phyloP scores from a whole-genome alignment of 352 stramenopile genomes.

The Phytophthora litchii region DNA sequence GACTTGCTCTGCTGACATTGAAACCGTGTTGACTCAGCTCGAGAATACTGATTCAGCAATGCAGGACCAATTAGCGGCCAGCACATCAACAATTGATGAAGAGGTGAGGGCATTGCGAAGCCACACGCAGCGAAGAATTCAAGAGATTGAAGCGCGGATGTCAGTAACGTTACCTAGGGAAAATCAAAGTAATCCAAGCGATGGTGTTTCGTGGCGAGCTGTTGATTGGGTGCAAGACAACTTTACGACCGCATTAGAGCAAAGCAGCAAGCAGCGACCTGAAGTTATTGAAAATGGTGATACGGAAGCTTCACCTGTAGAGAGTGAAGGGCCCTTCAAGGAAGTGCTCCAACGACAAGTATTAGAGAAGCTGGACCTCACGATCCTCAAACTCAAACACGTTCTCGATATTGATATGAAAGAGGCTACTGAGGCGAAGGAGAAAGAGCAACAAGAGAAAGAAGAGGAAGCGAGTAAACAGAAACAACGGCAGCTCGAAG shows the following conservation, averaged over 20 bases:
- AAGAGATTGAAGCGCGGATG: constrained; percentile 44
- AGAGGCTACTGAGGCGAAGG: constrained; percentile 44
- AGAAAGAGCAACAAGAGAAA: constrained; percentile 17
- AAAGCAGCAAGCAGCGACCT: not conserved
- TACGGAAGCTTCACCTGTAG: not conserved
- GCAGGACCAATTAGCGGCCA: not conserved
- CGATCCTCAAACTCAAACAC: constrained; percentile 68
- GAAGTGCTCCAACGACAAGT: constrained; percentile 53
- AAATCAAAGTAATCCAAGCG: not conserved
- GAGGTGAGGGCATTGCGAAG: constrained; percentile 31
- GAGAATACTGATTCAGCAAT: constrained; percentile 23
- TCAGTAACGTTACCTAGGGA: not conserved
- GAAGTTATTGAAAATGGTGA: not conserved
- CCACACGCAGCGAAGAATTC: constrained; percentile 26
- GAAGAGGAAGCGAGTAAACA: constrained; percentile 18
- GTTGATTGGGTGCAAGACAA: constrained; percentile 35
- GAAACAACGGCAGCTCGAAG: constrained; percentile 26
- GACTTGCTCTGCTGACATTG: constrained; percentile 46
- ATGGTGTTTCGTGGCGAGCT: constrained; percentile 17
- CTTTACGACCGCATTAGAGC: constrained; percentile 7
- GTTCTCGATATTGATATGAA: constrained; percentile 57
- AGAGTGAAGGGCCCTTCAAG: constrained; percentile 23
- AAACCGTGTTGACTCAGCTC: constrained; percentile 47
- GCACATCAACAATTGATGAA: constrained; percentile 3
- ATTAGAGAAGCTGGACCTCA: constrained; percentile 63